phyloP scores from a whole-genome alignment of 352 stramenopile genomes.

The Pythium rhizo-oryzae region DNA sequence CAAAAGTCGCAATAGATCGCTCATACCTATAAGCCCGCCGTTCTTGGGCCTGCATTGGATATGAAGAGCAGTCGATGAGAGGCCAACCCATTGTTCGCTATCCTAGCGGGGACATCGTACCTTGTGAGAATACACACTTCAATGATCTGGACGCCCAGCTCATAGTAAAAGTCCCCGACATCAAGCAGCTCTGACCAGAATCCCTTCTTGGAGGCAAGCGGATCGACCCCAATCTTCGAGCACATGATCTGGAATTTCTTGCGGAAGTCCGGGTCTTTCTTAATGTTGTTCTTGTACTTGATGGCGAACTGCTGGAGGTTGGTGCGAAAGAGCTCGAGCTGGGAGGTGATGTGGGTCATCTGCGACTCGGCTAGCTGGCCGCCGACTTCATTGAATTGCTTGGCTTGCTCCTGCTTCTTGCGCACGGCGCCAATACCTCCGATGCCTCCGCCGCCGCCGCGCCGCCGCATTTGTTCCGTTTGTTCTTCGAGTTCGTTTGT shows the following conservation, averaged over 20 bases:
- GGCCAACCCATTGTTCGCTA: not conserved
- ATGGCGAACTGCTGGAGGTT: constrained; percentile 92
- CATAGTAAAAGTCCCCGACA: constrained; percentile 99
- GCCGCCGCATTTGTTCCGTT: constrained; percentile 25
- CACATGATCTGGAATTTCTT: constrained; percentile 97
- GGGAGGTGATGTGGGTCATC: constrained; percentile 73
- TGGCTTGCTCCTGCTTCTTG: constrained; percentile 88
- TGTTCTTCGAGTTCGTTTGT: no score
- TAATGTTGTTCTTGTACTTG: constrained; percentile 96
- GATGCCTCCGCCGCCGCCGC: constrained; percentile 32
- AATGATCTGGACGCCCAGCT: constrained; percentile 98
- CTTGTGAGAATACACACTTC: constrained; percentile 96
- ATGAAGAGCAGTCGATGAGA: not conserved
- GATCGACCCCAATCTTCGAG: constrained; percentile 96
- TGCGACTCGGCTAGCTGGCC: constrained; percentile 83
- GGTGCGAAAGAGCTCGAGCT: constrained; percentile 91
- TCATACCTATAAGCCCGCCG: constrained; percentile 82
- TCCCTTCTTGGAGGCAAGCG: constrained; percentile 96
- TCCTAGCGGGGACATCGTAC: constrained; percentile 18
- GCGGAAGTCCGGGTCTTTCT: constrained; percentile 94
- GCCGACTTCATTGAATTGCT: constrained; percentile 86
- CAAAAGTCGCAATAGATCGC: constrained; percentile 70
- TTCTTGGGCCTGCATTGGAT: constrained; percentile 66
- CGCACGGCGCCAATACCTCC: constrained; percentile 80
- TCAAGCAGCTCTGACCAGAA: constrained; percentile 98